These are phyloP conservation scores for Paraphaeosphaeria minitans DNA, from an alignment of 2,329 filamentous ascomycete genomes.

Conservation along the genomic window DNA sequence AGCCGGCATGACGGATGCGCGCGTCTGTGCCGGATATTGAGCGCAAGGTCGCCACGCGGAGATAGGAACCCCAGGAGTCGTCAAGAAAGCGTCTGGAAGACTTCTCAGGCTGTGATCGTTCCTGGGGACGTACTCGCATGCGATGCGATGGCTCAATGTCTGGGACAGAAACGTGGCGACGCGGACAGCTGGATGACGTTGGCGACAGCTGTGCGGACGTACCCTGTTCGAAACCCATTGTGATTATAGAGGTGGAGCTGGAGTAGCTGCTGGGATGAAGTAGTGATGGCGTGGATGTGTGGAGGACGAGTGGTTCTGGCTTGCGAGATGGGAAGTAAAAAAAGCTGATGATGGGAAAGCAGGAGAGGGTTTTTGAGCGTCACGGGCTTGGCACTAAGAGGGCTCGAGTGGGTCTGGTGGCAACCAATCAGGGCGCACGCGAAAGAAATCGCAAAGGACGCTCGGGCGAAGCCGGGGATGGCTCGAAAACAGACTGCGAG, in stretches of 20 bases:
- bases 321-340: slow-evolving; percentile 28
- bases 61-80: slow-evolving; percentile 19
- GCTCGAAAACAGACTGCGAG: too few relatives aligned
- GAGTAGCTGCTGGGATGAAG: slow-evolving; percentile 18
- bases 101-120: slow-evolving; percentile 8
- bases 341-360: slow-evolving; percentile 26
- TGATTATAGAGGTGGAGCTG: slow-evolving; percentile 32
- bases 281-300: slow-evolving; percentile 23
- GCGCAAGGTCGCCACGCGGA: slow-evolving; percentile 33
- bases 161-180: slow-evolving; percentile 26
- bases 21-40: slow-evolving; percentile 27
- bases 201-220: slow-evolving; percentile 33
- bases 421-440: slow-evolving; percentile 8
- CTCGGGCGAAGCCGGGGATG: slow-evolving; percentile 13
- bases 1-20: slow-evolving; percentile 21
- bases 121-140: slow-evolving; percentile 13
- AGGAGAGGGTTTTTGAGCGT: slow-evolving; percentile 28
- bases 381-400: slow-evolving; percentile 3
- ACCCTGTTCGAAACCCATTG: slow-evolving; percentile 50
- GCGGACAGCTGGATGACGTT: slow-evolving; percentile 35
- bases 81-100: not conserved
- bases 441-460: slow-evolving; percentile 1
- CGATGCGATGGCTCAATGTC: slow-evolving; percentile 34
- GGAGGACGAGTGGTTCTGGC: slow-evolving; percentile 16
- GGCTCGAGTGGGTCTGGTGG: slow-evolving; percentile 10